Evolutionary conservation across 208 protist genomes (phyloP), one percentile per base, ranked within the genome.

Genomic region (Trypanosoma conorhini): DNA sequence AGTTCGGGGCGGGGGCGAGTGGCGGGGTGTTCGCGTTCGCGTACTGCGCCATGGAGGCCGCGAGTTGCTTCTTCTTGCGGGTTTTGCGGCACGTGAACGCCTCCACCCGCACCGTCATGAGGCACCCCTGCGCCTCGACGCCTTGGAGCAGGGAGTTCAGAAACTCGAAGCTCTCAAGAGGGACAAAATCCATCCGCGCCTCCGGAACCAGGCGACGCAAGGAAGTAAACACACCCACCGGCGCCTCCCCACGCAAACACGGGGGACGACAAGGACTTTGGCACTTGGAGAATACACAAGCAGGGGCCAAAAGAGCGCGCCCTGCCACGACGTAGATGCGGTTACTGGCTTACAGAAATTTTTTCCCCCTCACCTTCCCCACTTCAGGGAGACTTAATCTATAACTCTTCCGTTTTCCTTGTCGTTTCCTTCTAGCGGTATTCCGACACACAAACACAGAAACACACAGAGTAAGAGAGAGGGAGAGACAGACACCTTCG

Each of bases 51-150:
- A 92, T 77, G 59, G 63, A 77, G 38, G 62, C 70, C 7, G 88
- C 88, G 26, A 87, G 75, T 28, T 84, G 76, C 67, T 76, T 74
- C 62, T 87, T 81, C 42, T 94, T 85, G 15, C 82, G 76, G 0
- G 88, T 94, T 61, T 88, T 80, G 2, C 88, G 83, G 50, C 88
- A 94, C 13, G 88, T 94, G 77, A 85, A 94, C 17, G 88, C 88
- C 70, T 89, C 83, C 10, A 91, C 59, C 1, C 83, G 80, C 28
- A 94, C 48, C 2, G 85, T 94, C 55, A 91, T 76, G 58, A 82
- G 65, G 73, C 78, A 86, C 2, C 85, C 88, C 63, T 88, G 82
- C 24, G 82, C 83, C 79, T 94, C 83, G 46, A 94, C 86, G 5
- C 67, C 72, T 12, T 88, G 70, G 4, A 91, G 75, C 33, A 94